Base-by-base conservation (phyloP, 2,329 filamentous ascomycete genomes). In the Lachnellula cervina region DNA sequence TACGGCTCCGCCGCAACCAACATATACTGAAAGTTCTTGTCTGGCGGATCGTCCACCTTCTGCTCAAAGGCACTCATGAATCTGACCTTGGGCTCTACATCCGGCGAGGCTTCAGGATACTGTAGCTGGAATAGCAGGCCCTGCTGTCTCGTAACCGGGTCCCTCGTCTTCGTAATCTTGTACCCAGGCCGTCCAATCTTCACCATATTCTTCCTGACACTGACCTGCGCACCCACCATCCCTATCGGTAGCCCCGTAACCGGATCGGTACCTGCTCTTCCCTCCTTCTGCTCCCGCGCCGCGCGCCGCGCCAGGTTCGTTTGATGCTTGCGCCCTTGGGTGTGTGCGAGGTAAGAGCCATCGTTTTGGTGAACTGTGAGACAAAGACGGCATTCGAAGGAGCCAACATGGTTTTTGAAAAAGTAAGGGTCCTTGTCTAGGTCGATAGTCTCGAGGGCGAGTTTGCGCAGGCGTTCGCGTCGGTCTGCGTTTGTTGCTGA, bases 381-480 rank as follows among this genome's bases (percentile, higher is more conserved):
- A 70, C 94, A 99, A 42, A 99, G 87, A 32, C 94, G 89, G 73
- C 94, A 99, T 75, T 99, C 94, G 75, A 97, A 99, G 69, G 88
- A 94, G 69, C 94, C 94, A 67, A 97, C 90, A 74, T 99, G 93
- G 79, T 99, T 99, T 74, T 96, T 96, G 86, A 99, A 99, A 80
- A 97, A 97, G 82, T 97, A 99, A 0, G 94, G 94, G 76, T 99
- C 94, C 77, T 97, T 97, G 76, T 97, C 94, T 61, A 97, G 89
- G 77, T 97, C 93, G 80, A 99, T 99, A 54, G 91, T 95, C 77
- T 99, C 94, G 69, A 99, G 89, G 56, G 94, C 94, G 70, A 99
- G 91, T 78, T 97, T 97, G 73, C 93, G 91, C 40, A 99, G 87
- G 61, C 94, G 92, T 74, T 99, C 94, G 71, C 94, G 90, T 57